Percentiles rank a stretch among this genome's conserved stretches.
Evolutionary conservation across 129 eudicot genomes (phyloP).

Genomic region (Apium graveolens): DNA sequence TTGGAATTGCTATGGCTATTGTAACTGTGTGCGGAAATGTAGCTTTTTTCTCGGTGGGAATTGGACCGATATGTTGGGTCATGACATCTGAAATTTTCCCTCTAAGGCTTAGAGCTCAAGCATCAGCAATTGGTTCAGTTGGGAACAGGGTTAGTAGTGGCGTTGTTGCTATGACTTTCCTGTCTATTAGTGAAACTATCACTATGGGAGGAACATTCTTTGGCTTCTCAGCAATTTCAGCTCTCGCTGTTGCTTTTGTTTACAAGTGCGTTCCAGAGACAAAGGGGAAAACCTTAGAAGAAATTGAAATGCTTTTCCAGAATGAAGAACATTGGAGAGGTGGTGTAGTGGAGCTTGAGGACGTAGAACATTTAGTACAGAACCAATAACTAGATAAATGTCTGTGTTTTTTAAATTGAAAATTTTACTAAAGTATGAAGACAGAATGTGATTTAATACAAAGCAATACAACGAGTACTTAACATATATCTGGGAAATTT

Average conservation of each 20-base stretch:
- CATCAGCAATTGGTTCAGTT: slow-evolving; percentile 61
- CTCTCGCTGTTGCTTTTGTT: slow-evolving; percentile 44
- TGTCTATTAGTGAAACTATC: slow-evolving; percentile 49
- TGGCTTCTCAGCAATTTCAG: slow-evolving; percentile 47
- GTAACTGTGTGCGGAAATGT: slow-evolving; percentile 58
- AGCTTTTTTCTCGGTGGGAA: slow-evolving; percentile 68
- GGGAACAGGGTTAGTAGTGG: slow-evolving; percentile 77
- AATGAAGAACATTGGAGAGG: slow-evolving; percentile 25
- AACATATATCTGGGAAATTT: not conserved
- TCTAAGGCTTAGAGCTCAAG: slow-evolving; percentile 64
- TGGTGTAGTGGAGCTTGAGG: slow-evolving; percentile 46
- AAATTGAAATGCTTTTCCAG: slow-evolving; percentile 52
- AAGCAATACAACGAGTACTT: not conserved
- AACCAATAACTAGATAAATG: slow-evolving; percentile 13
- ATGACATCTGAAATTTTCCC: slow-evolving; percentile 68
- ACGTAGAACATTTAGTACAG: slow-evolving; percentile 39
- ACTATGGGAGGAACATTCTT: slow-evolving; percentile 54
- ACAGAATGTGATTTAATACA: not conserved
- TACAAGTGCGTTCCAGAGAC: slow-evolving; percentile 54
- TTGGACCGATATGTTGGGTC: slow-evolving; percentile 78
- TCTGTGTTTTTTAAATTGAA: not conserved
- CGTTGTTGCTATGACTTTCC: slow-evolving; percentile 63
- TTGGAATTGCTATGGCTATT: slow-evolving; percentile 35
- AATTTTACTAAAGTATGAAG: not conserved
- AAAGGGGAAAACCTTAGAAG: slow-evolving; percentile 66